Evolutionary conservation across 345 rosid species (phyloP), one percentile per base, ranked within the genome.

Genomic region (Populus simonii): DNA sequence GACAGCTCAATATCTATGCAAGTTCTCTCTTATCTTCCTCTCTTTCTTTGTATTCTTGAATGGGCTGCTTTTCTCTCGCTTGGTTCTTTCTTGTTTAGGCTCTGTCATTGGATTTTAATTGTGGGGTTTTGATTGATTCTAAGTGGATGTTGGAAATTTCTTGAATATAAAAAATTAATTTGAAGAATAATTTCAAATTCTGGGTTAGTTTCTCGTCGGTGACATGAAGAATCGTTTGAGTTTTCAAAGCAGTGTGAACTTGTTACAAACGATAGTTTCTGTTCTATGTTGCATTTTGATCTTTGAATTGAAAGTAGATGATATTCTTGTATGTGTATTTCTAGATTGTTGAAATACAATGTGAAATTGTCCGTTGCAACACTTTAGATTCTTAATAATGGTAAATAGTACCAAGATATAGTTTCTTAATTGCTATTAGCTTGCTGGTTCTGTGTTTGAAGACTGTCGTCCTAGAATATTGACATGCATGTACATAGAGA

Each of bases 1-100:
- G 98, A 73, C 98, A 92, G 79, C 98, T 94, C 80, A 94, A 94
- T 61, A 94, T 94, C 82, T 94, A 92, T 77, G 98, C 92, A 77
- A 80, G 94, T 84, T 35, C 11, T 15, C 4, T 33, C 36, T 33
- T 33, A 4, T 33, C 36, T 31, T 68, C 69, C 29, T 29, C 27
- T 70, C 51, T 55, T 68, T 73, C 22, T 51, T 33, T 61, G 8
- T 74, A 66, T 73, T 25, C 25, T 51, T 33, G 55, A 6, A 36
- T 76, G 27, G 70, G 6, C 74, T 8, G 5, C 23, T 73, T 49
- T 55, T 39, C 16, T 12, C 5, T 53, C 72, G 36, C 8, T 71
- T 57, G n/a, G 16, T 11, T 69, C 11, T 69, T 23, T 68, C 16
- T 23, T 68, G 16, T 38, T 66, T 77, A 35, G 43, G 11, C 5